Evolutionary conservation across 2,329 filamentous ascomycete genomes (phyloP), one percentile per base, ranked within the genome.

Genomic region (Verticillium longisporum): DNA sequence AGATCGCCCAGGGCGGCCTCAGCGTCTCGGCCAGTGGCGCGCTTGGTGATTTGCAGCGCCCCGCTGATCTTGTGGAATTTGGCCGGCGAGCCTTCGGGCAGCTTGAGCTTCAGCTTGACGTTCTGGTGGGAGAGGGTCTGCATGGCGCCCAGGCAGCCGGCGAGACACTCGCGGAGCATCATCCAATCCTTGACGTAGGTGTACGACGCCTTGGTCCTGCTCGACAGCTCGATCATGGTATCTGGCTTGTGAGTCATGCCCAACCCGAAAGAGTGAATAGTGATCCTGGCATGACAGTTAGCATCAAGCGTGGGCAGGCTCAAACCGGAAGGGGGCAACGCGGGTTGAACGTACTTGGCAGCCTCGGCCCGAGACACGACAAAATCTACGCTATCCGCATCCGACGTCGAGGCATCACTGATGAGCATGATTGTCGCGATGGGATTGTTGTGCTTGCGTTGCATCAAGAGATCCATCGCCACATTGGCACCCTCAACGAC

Each of bases 131-230:
- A 98, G 33, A 92, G 88, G 2, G 91, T 92, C 74, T 99, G 95
- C 72, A 98, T 84, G 14, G 92, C 88, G 56, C 95, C 95, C 33
- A 99, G 80, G 70, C 94, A 98, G 54, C 95, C 95, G 31, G 93
- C 95, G 55, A 97, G 83, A 73, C 95, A 98, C 74, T 99, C 95
- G 33, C 95, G 89, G 38, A 99, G 83, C 94, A 98, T 99, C 94
- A 98, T 98, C 95, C 95, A 99, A 74, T 99, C 95, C 77, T 98
- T 99, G 67, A 99, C 93, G 70, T 98, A 99, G 1, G 92, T 96
- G 71, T 98, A 99, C 1, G 92, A 96, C 4, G 93, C 95, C 77
- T 98, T 99, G 3, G 95, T 99, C 63, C 92, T 85, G 6, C 91
- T 95, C 0, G 95, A 98, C 13, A 99, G 80, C 75, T 98, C 94